Conservation (phyloP, 208 protist species). For the Trypanosoma melophagium region DNA sequence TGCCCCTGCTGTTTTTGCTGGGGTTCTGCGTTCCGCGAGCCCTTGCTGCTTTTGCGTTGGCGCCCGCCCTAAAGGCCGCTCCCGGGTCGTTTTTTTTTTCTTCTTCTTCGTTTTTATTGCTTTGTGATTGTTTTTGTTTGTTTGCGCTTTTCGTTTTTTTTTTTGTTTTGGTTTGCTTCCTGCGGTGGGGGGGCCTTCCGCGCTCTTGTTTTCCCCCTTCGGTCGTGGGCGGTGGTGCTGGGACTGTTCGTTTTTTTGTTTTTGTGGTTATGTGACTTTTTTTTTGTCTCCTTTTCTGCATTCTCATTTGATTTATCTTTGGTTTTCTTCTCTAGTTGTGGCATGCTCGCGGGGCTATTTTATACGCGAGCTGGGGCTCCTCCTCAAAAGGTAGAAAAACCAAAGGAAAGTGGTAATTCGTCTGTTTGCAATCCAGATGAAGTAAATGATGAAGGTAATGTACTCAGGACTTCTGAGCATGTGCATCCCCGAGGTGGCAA, state of each 20-base stretch:
- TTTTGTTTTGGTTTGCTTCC: no score
- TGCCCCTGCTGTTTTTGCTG: no score
- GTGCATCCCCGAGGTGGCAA: no score
- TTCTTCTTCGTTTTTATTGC: no score
- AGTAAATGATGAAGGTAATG: no score
- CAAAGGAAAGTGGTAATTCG: background rate
- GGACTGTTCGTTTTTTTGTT: slow-evolving; percentile 1
- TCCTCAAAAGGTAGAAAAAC: background rate
- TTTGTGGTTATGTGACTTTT: background rate
- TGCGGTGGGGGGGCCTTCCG: background rate
- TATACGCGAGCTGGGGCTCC: slow-evolving; percentile 5
- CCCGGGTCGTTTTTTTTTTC: no score
- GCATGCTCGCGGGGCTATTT: slow-evolving; percentile 20
- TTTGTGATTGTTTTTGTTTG: no score
- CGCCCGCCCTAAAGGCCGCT: no score
- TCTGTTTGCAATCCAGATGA: background rate
- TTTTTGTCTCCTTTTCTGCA: slow-evolving; percentile 6
- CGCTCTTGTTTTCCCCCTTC: background rate
- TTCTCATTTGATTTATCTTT: slow-evolving; percentile 3
- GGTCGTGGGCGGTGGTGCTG: background rate
- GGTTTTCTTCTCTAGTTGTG: slow-evolving; percentile 10
- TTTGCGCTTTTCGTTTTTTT: no score
- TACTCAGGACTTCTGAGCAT: no score
- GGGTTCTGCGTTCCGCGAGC: no score
- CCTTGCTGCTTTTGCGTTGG: no score